Evolutionary conservation across 192 early-diverging fungal species (phyloP).

Genomic region (Chytriomyces sp.): DNA sequence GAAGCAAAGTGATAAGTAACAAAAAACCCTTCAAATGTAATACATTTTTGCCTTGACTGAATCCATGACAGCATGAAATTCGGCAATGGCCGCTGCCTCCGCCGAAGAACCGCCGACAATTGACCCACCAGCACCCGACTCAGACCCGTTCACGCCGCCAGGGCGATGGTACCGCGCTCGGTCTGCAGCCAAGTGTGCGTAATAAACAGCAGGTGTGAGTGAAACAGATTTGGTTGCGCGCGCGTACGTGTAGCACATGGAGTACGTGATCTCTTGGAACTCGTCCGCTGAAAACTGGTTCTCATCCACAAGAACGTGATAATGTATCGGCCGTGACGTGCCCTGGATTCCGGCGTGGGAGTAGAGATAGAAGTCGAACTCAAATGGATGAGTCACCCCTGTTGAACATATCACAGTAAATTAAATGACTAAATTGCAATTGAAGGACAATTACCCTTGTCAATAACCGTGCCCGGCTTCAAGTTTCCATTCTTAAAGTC

Average conservation of each 20-base stretch:
- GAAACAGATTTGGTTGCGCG: slow-evolving; percentile 77
- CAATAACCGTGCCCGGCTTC: slow-evolving; percentile 71
- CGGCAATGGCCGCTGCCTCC: slow-evolving; percentile 8
- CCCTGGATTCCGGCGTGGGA: slow-evolving; percentile 87
- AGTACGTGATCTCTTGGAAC: slow-evolving; percentile 83
- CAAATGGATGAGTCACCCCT: slow-evolving; percentile 72
- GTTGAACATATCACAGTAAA: slow-evolving; percentile 55
- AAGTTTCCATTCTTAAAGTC: slow-evolving; percentile 72
- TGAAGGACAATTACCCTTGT: slow-evolving; percentile 8
- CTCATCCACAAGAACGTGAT: slow-evolving; percentile 88
- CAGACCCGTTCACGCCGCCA: slow-evolving; percentile 2
- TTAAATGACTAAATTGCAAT: background rate
- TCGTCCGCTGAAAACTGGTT: slow-evolving; percentile 74
- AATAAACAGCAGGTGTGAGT: slow-evolving; percentile 86
- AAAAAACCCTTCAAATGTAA: slow-evolving; percentile 14
- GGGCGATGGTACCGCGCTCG: slow-evolving; percentile 46
- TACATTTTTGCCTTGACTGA: slow-evolving; percentile 31
- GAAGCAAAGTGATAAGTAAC: slow-evolving; percentile 4
- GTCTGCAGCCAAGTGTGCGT: slow-evolving; percentile 83
- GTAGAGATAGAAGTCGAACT: slow-evolving; percentile 83
- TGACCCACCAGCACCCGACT: background rate
- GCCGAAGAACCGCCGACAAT: slow-evolving; percentile 54
- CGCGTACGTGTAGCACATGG: slow-evolving; percentile 80
- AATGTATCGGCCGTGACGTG: slow-evolving; percentile 84
- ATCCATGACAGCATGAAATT: slow-evolving; percentile 21